Evolutionary conservation across 2,329 filamentous ascomycete species (phyloP).

Genomic region (Pestalotiopsis sp.): DNA sequence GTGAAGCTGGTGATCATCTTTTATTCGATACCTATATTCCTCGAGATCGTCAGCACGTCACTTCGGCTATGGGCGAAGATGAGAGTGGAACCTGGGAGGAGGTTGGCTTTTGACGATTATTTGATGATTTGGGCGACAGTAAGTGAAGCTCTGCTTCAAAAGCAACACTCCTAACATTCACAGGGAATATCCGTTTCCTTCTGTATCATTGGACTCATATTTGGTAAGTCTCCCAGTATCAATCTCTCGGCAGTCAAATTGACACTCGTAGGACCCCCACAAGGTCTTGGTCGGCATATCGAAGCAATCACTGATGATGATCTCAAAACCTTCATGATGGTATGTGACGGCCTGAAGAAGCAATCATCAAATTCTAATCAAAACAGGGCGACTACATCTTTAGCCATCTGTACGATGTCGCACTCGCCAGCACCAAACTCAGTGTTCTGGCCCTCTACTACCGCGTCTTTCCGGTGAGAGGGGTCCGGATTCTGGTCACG

Average conservation of each 20-base stretch:
- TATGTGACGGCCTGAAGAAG: slow-evolving; percentile 8
- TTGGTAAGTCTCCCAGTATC: neutral
- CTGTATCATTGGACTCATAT: neutral
- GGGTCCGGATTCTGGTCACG: slow-evolving; percentile 19
- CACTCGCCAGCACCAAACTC: slow-evolving; percentile 30
- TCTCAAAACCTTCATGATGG: slow-evolving; percentile 23
- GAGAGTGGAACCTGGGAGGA: slow-evolving; percentile 18
- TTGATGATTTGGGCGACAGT: slow-evolving; percentile 30
- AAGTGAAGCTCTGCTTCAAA: slow-evolving; percentile 13
- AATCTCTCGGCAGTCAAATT: slow-evolving; percentile 13
- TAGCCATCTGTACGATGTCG: slow-evolving; percentile 29
- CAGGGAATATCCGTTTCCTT: neutral
- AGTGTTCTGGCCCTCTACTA: slow-evolving; percentile 30
- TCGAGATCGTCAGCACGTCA: slow-evolving; percentile 26
- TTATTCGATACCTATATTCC: slow-evolving; percentile 26
- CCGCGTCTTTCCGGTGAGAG: slow-evolving; percentile 23
- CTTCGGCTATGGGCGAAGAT: slow-evolving; percentile 25
- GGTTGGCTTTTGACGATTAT: slow-evolving; percentile 26
- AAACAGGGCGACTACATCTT: slow-evolving; percentile 30
- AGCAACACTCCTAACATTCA: neutral
- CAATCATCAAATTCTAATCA: neutral
- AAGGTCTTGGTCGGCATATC: slow-evolving; percentile 27
- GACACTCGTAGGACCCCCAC: slow-evolving; percentile 24
- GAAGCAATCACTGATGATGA: slow-evolving; percentile 20
- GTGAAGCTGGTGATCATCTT: slow-evolving; percentile 21